phyloP scores from a whole-genome alignment of 1,284 basidiomycete genomes.

The Coniferiporia sulphurascens region DNA sequence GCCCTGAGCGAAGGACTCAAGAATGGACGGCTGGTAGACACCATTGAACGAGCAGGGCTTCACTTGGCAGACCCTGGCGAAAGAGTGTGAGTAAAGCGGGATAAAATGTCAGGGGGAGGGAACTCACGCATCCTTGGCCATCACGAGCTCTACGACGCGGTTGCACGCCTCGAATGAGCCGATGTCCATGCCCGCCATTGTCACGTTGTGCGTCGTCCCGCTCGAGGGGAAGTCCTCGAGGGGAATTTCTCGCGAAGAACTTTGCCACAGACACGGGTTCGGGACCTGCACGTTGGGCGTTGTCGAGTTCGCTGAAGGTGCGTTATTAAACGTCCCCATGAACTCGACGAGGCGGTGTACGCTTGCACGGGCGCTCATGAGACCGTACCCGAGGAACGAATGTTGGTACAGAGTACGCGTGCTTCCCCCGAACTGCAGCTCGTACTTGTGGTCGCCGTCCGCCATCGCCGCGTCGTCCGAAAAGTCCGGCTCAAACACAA shows the following conservation, averaged over 20 bases:
- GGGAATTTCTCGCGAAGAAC: conserved; percentile 60
- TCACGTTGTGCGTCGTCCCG: conserved; percentile 51
- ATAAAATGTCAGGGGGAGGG: conserved; percentile 7
- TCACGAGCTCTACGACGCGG: conserved; percentile 81
- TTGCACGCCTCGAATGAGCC: conserved; percentile 87
- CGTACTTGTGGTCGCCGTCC: conserved; percentile 93
- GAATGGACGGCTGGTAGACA: conserved; percentile 94
- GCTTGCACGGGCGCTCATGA: conserved; percentile 85
- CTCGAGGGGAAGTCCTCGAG: conserved; percentile 58
- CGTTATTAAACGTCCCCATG: conserved; percentile 49
- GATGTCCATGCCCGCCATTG: conserved; percentile 76
- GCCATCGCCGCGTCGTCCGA: conserved; percentile 48
- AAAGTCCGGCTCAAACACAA: conserved; percentile 90
- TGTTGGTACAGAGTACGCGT: conserved; percentile 85
- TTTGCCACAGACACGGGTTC: conserved; percentile 81
- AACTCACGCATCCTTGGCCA: conserved; percentile 93
- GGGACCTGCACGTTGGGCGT: conserved; percentile 22
- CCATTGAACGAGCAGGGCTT: conserved; percentile 97
- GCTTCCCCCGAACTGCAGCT: conserved; percentile 71
- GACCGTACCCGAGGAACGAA: conserved; percentile 93
- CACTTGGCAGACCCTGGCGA: conserved; percentile 70
- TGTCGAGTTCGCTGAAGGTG: not conserved
- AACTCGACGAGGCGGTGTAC: conserved; percentile 91
- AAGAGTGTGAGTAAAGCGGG: not conserved
- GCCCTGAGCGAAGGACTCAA: conserved; percentile 81